Evolutionary conservation across 495 filamentous ascomycete genomes (phyloP), one percentile per base, ranked within the genome.

Genomic region (Tuber umbilicatum): DNA sequence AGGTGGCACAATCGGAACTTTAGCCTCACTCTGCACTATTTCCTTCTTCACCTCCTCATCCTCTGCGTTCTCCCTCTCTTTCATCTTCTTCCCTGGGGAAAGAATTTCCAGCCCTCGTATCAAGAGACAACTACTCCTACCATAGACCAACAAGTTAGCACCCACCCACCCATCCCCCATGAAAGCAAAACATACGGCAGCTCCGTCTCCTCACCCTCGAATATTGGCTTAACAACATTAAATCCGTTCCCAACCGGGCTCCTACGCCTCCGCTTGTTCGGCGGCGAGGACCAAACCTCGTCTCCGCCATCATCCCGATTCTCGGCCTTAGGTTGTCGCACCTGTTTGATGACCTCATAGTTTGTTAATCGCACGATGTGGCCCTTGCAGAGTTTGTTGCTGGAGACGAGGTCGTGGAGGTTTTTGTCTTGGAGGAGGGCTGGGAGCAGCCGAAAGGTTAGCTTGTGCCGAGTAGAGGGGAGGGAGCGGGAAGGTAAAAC

Each of bases 21-120:
- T 73, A 37, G n/a, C 47, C 50, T 42, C 68, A 55, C 50, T 72
- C 23, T 74, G 21, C 41, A 21, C 50, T 60, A 75, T 37, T 40
- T 45, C 31, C 31, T 73, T 67, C 42, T 37, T 37, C 74, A 75
- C 68, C 27, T 68, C 41, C 37, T 73, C 55, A 27, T 47, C 72
- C 31, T 39, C 68, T 60, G 42, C 45, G 35, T 43, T 73, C 35
- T 42, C 60, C 70, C 42, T 41, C 31, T 55, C 37, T 21, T 27
- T 37, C 16, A 10, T n/a, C 35, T n/a, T 73, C 19, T 50, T 17
- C 43, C n/a, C 12, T 23, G 37, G 7, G 0, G 71, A 60, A 17
- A 47, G 17, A 6, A 64, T 19, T 14, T 35, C 55, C 31, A 64
- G 27, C 55, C 55, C 55, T 6, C 55, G 55, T 64, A 64, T 64